phyloP scores from a whole-genome alignment of 2,329 filamentous ascomycete genomes.

The Phyllosticta ampelicida region DNA sequence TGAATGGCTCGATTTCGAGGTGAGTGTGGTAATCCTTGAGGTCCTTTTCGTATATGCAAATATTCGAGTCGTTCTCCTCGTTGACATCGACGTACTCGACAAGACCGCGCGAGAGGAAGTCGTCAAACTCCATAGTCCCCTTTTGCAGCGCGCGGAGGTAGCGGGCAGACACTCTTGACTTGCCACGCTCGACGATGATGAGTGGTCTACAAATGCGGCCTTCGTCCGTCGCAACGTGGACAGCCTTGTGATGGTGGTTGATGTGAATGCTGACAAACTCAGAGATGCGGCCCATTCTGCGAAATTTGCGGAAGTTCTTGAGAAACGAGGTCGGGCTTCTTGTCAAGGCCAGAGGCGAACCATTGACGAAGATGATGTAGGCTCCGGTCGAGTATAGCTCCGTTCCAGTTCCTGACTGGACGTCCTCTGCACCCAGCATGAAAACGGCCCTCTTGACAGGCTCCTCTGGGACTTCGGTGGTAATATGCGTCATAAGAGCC shows the following conservation, averaged over 20 bases:
- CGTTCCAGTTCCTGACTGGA: constrained; percentile 67
- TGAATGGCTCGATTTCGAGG: constrained; percentile 96
- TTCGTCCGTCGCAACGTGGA: constrained; percentile 95
- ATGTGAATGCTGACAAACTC: constrained; percentile 96
- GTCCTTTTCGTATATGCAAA: constrained; percentile 78
- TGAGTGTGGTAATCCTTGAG: constrained; percentile 80
- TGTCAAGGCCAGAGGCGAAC: constrained; percentile 83
- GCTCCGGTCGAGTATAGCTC: constrained; percentile 77
- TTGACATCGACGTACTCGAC: constrained; percentile 98
- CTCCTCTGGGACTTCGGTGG: constrained; percentile 87
- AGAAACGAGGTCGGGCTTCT: constrained; percentile 79
- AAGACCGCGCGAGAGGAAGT: constrained; percentile 79
- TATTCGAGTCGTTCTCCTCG: constrained; percentile 93
- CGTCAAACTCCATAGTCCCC: constrained; percentile 81
- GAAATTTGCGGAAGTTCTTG: constrained; percentile 71
- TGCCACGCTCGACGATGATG: constrained; percentile 84
- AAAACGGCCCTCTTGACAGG: constrained; percentile 82
- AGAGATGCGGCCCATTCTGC: constrained; percentile 82
- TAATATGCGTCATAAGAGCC: constrained; percentile 98
- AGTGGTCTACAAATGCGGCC: constrained; percentile 92
- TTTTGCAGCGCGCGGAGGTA: constrained; percentile 74
- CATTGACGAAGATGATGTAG: constrained; percentile 91
- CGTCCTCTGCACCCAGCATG: constrained; percentile 72
- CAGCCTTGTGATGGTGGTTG: constrained; percentile 81
- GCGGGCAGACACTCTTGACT: constrained; percentile 65